These are phyloP conservation scores for Phanerochaete carnosa DNA, from an alignment of 768 basidiomycete species.

Conservation along the genomic window DNA sequence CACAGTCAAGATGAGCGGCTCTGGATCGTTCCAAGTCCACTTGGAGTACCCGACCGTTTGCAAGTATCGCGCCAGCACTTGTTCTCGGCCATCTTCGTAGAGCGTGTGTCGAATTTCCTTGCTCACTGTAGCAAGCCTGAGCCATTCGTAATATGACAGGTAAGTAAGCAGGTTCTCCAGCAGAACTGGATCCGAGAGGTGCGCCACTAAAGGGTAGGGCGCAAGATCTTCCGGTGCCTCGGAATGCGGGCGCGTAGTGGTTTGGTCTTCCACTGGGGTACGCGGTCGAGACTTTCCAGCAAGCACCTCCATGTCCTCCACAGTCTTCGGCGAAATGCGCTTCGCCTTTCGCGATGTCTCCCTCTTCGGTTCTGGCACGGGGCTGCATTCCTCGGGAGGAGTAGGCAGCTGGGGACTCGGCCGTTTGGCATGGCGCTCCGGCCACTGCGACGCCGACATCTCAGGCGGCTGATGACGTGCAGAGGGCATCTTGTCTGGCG, in stretches of 20 bases:
- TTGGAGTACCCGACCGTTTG: slow-evolving; percentile 66
- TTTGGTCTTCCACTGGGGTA: slow-evolving; percentile 11
- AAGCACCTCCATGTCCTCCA: slow-evolving; percentile 28
- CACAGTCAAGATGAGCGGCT: slow-evolving; percentile 61
- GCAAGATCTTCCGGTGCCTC: slow-evolving; percentile 1
- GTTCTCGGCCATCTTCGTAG: slow-evolving; percentile 53
- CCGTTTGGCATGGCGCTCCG: not conserved
- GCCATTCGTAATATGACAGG: slow-evolving; percentile 74
- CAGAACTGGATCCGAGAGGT: slow-evolving; percentile 51
- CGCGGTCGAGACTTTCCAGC: slow-evolving; percentile 21
- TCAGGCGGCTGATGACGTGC: not conserved
- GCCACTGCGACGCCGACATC: slow-evolving; percentile 21
- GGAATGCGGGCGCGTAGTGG: slow-evolving; percentile 1
- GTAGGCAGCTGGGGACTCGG: slow-evolving; percentile 16
- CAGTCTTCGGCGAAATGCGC: slow-evolving; percentile 15
- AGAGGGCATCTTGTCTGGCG: not conserved
- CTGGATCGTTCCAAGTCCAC: slow-evolving; percentile 52
- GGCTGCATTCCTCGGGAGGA: slow-evolving; percentile 39
- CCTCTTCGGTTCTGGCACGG: slow-evolving; percentile 32
- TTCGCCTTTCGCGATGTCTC: slow-evolving; percentile 13
- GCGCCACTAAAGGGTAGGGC: slow-evolving; percentile 51
- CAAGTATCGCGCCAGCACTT: slow-evolving; percentile 66
- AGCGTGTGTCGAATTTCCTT: slow-evolving; percentile 49
- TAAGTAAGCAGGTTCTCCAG: slow-evolving; percentile 54
- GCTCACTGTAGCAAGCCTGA: slow-evolving; percentile 50